phyloP scores from a whole-genome alignment of 2,329 filamentous ascomycete species.

The Coniochaeta sp. region DNA sequence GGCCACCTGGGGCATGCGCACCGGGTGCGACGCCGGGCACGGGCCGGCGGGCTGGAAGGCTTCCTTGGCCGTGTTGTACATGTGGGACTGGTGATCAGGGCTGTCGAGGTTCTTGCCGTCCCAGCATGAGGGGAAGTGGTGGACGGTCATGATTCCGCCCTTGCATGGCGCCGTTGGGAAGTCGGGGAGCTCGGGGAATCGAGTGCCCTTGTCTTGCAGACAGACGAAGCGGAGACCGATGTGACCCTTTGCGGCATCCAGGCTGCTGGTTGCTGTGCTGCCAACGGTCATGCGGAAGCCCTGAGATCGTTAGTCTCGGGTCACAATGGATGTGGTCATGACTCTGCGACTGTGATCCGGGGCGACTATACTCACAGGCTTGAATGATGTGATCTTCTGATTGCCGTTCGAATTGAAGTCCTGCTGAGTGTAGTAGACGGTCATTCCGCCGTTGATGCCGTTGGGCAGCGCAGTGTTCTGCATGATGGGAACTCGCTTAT shows the following conservation, averaged over 20 bases:
- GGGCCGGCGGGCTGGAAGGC: constrained; percentile 15
- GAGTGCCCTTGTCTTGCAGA: constrained; percentile 27
- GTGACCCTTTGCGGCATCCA: constrained; percentile 21
- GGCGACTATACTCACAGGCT: constrained; percentile 20
- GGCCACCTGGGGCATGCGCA: constrained; percentile 25
- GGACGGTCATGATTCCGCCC: constrained; percentile 33
- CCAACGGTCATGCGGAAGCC: constrained; percentile 37
- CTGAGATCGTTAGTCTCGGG: constrained; percentile 12
- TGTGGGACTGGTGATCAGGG: constrained; percentile 34
- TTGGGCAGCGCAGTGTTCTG: constrained; percentile 8
- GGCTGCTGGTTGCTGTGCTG: constrained; percentile 17
- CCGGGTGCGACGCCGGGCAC: constrained; percentile 20
- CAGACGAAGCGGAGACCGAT: constrained; percentile 32
- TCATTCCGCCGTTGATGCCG: constrained; percentile 14
- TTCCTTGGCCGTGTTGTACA: constrained; percentile 19
- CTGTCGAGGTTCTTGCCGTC: constrained; percentile 49
- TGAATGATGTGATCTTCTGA: constrained; percentile 32
- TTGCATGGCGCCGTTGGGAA: constrained; percentile 30
- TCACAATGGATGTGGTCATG: too few species aligned
- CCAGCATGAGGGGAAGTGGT: constrained; percentile 47
- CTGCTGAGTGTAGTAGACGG: constrained; percentile 17
- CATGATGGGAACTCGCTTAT: constrained; percentile 13
- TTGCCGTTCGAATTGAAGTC: constrained; percentile 24
- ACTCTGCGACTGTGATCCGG: too few species aligned
- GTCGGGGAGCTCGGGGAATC: constrained; percentile 29